phyloP scores from a whole-genome alignment of 179 eudicot species.

The Gypsophila paniculata region DNA sequence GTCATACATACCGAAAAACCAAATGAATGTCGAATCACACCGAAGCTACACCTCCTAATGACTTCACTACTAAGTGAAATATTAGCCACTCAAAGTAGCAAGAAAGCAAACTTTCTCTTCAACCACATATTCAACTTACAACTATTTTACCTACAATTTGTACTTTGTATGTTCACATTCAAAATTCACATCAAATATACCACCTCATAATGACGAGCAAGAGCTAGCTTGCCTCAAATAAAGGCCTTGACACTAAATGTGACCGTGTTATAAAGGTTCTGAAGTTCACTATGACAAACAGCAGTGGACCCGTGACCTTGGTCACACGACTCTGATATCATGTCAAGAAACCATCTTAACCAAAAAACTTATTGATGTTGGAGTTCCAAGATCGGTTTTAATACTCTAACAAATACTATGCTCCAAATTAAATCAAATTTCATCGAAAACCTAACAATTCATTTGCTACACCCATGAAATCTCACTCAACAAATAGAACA shows the following conservation, averaged over 20 bases:
- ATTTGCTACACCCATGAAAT: not conserved
- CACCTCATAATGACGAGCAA: not conserved
- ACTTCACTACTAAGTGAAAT: not conserved
- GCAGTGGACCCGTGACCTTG: too few species aligned
- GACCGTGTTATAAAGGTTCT: too few species aligned
- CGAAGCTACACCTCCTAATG: not conserved
- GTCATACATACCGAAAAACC: not conserved
- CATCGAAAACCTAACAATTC: not conserved
- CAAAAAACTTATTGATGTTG: too few species aligned
- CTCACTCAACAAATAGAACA: not conserved
- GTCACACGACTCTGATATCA: too few species aligned
- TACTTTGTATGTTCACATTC: not conserved
- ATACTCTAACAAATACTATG: too few species aligned
- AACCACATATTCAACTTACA: not conserved
- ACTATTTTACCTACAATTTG: not conserved
- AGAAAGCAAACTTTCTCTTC: not conserved
- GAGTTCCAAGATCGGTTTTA: too few species aligned
- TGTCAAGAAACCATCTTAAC: too few species aligned
- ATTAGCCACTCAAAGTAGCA: slow-evolving; percentile 6
- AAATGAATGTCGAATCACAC: not conserved
- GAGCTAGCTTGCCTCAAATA: not conserved
- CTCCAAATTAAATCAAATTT: not conserved
- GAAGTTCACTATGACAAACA: too few species aligned
- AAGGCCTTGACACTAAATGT: too few species aligned
- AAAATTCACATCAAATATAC: not conserved